These are phyloP conservation scores for Eucalyptus cloeziana DNA, from an alignment of 345 rosid species.

Conservation along the genomic window DNA sequence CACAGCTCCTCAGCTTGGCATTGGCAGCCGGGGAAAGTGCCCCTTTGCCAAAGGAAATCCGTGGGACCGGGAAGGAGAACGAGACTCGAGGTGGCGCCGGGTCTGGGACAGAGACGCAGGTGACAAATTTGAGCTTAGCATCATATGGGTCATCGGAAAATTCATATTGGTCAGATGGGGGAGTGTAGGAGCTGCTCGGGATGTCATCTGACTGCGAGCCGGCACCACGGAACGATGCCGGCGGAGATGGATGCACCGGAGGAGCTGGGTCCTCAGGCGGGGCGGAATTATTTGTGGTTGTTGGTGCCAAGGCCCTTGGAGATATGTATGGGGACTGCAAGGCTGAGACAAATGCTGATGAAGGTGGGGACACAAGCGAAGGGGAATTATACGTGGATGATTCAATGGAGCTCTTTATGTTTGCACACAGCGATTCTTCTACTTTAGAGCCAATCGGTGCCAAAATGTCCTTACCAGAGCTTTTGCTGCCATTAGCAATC, in stretches of 20 bases:
- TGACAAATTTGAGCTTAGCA: constrained; percentile 41
- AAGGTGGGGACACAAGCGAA: constrained; percentile 75
- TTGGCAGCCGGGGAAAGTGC: constrained; percentile 48
- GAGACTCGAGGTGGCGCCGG: constrained; percentile 61
- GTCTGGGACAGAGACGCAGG: constrained; percentile 46
- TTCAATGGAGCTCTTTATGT: constrained; percentile 6
- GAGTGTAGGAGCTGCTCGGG: constrained; percentile 91
- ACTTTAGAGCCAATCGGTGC: constrained; percentile 2
- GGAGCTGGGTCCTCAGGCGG: background rate
- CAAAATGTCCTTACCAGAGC: constrained; percentile 5
- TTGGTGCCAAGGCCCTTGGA: constrained; percentile 53
- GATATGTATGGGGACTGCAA: constrained; percentile 91
- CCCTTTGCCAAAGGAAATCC: constrained; percentile 70
- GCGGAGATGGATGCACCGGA: constrained; percentile 16
- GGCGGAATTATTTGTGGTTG: background rate
- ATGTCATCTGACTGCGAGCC: constrained; percentile 34
- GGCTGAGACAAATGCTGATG: constrained; percentile 93
- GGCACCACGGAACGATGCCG: constrained; percentile 17
- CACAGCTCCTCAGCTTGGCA: constrained; percentile 85
- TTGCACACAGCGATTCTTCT: constrained; percentile 25
- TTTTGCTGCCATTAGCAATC: constrained; percentile 29
- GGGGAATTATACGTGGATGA: constrained; percentile 69
- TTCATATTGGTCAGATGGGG: constrained; percentile 78
- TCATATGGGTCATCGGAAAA: constrained; percentile 60
- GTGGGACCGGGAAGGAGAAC: constrained; percentile 82